phyloP scores from a whole-genome alignment of 371 early-diverging fungal species.

The Dipsacomyces acuminosporus region DNA sequence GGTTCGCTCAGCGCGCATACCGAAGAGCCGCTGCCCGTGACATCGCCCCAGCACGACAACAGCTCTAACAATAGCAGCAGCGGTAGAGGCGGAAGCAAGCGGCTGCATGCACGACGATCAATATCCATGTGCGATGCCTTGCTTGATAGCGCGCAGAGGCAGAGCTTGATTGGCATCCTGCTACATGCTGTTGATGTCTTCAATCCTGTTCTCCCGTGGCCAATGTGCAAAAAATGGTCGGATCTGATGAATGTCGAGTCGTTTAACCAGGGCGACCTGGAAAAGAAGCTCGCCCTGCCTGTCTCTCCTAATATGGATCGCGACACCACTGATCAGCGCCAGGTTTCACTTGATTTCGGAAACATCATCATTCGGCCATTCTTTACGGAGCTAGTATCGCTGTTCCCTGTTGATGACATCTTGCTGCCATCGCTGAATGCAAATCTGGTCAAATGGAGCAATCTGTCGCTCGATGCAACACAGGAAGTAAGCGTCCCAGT shows the following conservation, averaged over 20 bases:
- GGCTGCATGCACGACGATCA: constrained; percentile 34
- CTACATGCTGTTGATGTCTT: constrained; percentile 86
- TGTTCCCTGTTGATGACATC: constrained; percentile 56
- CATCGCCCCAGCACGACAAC: constrained; percentile 2
- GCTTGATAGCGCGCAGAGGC: constrained; percentile 52
- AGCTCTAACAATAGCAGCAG: background rate
- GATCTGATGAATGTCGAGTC: constrained; percentile 81
- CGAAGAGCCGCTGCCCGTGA: too few species aligned
- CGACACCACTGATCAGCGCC: constrained; percentile 61
- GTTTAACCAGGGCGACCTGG: constrained; percentile 80
- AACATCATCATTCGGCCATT: constrained; percentile 82
- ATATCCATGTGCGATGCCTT: constrained; percentile 41
- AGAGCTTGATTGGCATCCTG: constrained; percentile 61
- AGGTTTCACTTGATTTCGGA: constrained; percentile 75
- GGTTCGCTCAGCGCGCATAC: too few species aligned
- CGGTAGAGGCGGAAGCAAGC: constrained; percentile 5
- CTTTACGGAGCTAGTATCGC: constrained; percentile 70
- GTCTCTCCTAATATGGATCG: constrained; percentile 88
- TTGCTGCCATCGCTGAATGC: constrained; percentile 23
- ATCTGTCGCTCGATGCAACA: constrained; percentile 24
- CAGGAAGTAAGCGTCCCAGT: constrained; percentile 29
- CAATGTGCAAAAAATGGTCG: constrained; percentile 78
- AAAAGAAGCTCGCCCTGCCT: constrained; percentile 63
- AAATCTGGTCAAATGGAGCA: constrained; percentile 35
- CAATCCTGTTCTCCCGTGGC: constrained; percentile 82